Percentiles rank a stretch among this genome's conserved stretches.
Evolutionary conservation across 331 rosid genomes (phyloP).

Genomic region (Erythrophleum ivorense): DNA sequence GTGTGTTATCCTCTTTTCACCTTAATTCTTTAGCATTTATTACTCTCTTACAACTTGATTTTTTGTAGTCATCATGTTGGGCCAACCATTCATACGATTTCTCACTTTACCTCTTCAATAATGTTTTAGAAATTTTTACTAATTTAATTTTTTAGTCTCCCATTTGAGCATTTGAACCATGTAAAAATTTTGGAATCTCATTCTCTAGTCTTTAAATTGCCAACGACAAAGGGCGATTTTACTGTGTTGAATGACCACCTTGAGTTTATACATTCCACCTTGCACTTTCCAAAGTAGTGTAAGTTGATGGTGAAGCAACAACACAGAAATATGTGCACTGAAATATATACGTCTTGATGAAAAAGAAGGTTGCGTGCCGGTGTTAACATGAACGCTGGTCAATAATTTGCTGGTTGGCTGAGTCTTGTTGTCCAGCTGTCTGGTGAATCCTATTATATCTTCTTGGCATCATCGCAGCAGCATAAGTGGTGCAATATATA

Average conservation of each 20-base stretch:
- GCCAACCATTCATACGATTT: background rate
- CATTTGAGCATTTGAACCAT: background rate
- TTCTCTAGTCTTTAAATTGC: background rate
- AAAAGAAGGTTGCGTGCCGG: background rate
- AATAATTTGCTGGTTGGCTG: background rate
- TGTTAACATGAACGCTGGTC: background rate
- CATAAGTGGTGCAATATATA: background rate
- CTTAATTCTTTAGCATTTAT: background rate
- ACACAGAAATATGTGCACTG: background rate
- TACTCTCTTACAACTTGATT: conserved; percentile 4
- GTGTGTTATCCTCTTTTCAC: background rate
- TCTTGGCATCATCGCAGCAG: background rate
- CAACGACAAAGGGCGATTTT: background rate
- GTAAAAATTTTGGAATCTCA: background rate
- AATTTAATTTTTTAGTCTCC: background rate
- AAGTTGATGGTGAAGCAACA: background rate
- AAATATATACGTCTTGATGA: background rate
- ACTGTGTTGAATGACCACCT: background rate
- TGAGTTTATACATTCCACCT: background rate
- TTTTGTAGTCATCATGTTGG: background rate
- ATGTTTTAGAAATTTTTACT: background rate
- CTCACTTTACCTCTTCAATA: background rate
- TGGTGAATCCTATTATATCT: background rate
- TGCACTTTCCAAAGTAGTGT: background rate
- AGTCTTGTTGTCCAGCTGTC: background rate